Conservation (phyloP, 2,329 filamentous ascomycete species). For the Colletotrichum falcatum region DNA sequence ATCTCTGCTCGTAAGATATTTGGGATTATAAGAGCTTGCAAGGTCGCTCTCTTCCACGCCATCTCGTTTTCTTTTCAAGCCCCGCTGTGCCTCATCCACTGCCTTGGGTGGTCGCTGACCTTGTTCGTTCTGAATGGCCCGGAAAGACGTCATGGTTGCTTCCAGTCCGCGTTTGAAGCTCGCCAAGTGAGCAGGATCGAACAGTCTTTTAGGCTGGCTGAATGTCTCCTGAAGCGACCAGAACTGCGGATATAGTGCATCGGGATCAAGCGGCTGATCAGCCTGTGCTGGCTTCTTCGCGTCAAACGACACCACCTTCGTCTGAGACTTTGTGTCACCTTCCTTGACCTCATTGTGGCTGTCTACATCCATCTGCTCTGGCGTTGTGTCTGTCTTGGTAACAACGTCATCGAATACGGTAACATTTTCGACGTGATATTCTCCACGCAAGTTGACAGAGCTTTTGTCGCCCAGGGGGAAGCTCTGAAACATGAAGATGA, state of each 20-base stretch:
- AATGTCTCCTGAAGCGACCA: conserved; percentile 95
- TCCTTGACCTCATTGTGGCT: conserved; percentile 54
- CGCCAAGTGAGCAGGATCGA: conserved; percentile 77
- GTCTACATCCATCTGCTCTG: conserved; percentile 77
- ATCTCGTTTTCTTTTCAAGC: conserved; percentile 77
- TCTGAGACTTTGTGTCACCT: conserved; percentile 48
- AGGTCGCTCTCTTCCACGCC: conserved; percentile 65
- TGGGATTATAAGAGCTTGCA: conserved; percentile 89
- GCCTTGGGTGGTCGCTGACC: conserved; percentile 62
- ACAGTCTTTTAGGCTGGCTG: conserved; percentile 87
- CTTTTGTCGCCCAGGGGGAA: conserved; percentile 97
- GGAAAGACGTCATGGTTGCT: conserved; percentile 69
- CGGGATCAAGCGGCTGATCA: conserved; percentile 71
- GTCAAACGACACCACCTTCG: conserved; percentile 60
- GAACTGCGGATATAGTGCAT: conserved; percentile 88
- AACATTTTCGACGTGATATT: conserved; percentile 95
- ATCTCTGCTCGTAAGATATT: conserved; percentile 97
- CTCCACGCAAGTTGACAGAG: conserved; percentile 94
- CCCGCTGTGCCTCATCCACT: conserved; percentile 72
- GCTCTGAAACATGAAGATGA: conserved; percentile 98
- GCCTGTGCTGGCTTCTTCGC: conserved; percentile 54
- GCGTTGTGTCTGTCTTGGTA: conserved; percentile 46
- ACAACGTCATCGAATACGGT: conserved; percentile 80
- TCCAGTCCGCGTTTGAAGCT: conserved; percentile 85
- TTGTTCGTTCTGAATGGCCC: conserved; percentile 62